Percentiles rank a stretch among this genome's conserved stretches.
phyloP scores from a whole-genome alignment of 129 eudicot genomes.

The Flaveria ramosissima region DNA sequence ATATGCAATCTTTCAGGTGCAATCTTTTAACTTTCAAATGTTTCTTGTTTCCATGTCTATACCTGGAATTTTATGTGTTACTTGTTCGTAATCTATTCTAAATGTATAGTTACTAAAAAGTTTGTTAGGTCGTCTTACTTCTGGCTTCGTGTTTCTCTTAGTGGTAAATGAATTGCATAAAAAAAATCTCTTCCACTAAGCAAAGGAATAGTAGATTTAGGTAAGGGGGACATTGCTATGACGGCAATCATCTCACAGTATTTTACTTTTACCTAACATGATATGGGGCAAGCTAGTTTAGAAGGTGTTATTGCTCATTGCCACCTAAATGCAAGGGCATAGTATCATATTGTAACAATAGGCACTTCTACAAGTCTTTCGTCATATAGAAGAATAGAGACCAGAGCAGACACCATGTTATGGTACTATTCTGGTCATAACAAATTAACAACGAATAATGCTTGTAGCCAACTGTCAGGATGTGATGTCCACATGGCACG shows the following conservation, averaged over 20 bases:
- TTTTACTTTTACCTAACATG: background rate
- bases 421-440: background rate
- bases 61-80: background rate
- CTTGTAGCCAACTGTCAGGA: constrained; percentile 3
- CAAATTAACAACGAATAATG: background rate
- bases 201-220: background rate
- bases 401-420: constrained; percentile 4
- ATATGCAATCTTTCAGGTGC: constrained; percentile 85
- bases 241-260: background rate
- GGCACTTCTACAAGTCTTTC: background rate
- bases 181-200: background rate
- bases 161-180: background rate
- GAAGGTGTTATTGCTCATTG: background rate
- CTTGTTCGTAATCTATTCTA: background rate
- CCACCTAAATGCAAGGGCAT: constrained; percentile 6
- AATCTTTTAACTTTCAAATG: background rate
- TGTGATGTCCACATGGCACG: constrained; percentile 5
- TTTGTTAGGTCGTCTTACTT: constrained; percentile 8
- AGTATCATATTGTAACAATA: background rate
- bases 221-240: background rate
- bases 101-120: background rate
- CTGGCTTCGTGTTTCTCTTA: background rate
- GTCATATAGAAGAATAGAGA: constrained; percentile 8
- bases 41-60: constrained; percentile 1
- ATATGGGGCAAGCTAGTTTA: background rate